phyloP scores from a whole-genome alignment of 345 rosid species.

The Citrus reticulata region DNA sequence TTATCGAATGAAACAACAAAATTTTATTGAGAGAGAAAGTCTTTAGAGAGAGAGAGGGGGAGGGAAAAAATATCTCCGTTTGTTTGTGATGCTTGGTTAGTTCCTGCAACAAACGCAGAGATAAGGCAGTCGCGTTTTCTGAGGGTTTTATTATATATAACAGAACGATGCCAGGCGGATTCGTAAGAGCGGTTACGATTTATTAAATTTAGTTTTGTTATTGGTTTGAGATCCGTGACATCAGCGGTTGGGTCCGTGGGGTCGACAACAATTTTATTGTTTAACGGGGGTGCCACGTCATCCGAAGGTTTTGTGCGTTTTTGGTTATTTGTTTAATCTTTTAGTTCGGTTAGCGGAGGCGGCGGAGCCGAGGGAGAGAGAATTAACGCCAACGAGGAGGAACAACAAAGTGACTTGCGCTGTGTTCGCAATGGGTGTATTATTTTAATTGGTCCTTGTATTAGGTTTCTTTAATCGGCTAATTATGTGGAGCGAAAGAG shows the following conservation, averaged over 20 bases:
- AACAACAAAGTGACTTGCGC: no score
- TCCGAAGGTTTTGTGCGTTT: neutral
- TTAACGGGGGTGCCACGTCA: neutral
- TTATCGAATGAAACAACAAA: neutral
- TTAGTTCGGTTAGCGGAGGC: neutral
- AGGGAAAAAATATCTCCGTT: neutral
- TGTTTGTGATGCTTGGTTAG: neutral
- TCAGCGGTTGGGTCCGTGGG: neutral
- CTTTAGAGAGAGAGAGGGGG: neutral
- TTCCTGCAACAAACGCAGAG: neutral
- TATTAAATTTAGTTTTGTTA: constrained; percentile 14
- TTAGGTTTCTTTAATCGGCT: neutral
- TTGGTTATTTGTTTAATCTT: neutral
- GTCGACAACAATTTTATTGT: neutral
- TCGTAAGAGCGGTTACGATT: constrained; percentile 1
- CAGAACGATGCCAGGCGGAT: constrained; percentile 21
- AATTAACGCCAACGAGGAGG: neutral
- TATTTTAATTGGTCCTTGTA: neutral
- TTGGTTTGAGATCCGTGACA: constrained; percentile 23
- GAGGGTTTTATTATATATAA: neutral
- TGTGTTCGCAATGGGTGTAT: no score
- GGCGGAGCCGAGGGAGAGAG: neutral
- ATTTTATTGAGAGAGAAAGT: neutral
- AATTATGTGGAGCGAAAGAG: neutral
- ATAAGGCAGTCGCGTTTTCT: neutral